Conservation (phyloP, 129 eudicot species). For the Ambrosia trifida region DNA sequence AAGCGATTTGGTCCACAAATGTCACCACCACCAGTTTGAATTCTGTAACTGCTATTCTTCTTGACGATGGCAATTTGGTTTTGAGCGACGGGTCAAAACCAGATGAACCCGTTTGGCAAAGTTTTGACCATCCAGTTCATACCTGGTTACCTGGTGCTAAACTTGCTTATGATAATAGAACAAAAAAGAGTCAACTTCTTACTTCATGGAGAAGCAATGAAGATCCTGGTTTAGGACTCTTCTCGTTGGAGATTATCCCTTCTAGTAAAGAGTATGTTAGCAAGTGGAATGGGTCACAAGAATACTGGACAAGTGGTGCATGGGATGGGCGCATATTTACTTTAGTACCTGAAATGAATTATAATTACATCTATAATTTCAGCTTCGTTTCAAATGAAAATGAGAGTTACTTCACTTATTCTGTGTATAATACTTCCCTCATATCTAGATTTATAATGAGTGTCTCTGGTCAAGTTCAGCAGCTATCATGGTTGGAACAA, state of each 20-base stretch:
- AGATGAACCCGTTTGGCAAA: slow-evolving; percentile 53
- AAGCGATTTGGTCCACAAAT: slow-evolving; percentile 62
- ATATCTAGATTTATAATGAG: slow-evolving; percentile 59
- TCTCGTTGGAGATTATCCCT: slow-evolving; percentile 53
- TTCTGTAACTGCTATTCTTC: slow-evolving; percentile 45
- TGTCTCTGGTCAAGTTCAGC: slow-evolving; percentile 61
- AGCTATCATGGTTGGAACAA: slow-evolving; percentile 45
- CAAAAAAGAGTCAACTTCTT: slow-evolving; percentile 38
- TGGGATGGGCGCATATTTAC: slow-evolving; percentile 63
- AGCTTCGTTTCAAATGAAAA: slow-evolving; percentile 43
- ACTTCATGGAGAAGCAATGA: slow-evolving; percentile 73
- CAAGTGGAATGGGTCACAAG: slow-evolving; percentile 50
- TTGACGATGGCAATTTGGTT: slow-evolving; percentile 56
- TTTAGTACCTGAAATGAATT: slow-evolving; percentile 58
- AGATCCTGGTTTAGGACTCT: slow-evolving; percentile 66
- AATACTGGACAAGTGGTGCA: slow-evolving; percentile 64
- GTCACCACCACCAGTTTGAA: slow-evolving; percentile 26
- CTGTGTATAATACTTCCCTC: slow-evolving; percentile 36
- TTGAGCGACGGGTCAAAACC: slow-evolving; percentile 38
- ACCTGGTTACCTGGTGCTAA: slow-evolving; percentile 75
- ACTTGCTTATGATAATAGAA: slow-evolving; percentile 42
- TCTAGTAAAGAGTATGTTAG: slow-evolving; percentile 42
- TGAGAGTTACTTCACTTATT: slow-evolving; percentile 61
- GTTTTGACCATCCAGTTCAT: slow-evolving; percentile 59
- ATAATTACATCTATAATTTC: slow-evolving; percentile 45